Conservation (phyloP, 345 rosid genomes). For the Corchorus olitorius region DNA sequence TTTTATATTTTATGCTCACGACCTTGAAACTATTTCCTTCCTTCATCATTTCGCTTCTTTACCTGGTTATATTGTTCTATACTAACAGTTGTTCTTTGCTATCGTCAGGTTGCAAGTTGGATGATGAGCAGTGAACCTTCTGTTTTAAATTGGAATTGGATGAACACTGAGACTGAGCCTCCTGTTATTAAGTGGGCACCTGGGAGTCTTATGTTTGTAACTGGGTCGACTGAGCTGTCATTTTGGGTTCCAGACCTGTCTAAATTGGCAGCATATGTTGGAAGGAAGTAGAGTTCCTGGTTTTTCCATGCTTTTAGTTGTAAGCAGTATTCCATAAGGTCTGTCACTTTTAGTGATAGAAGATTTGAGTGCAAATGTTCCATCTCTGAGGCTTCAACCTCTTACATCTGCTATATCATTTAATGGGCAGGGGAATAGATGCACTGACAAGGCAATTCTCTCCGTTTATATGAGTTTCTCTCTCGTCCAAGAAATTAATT, state of each 20-base stretch:
- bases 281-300: constrained; percentile 50
- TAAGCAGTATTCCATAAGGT: not conserved
- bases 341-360: not conserved
- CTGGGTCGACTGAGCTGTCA: constrained; percentile 83
- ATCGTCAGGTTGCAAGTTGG: constrained; percentile 79
- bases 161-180: constrained; percentile 70
- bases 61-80: not conserved
- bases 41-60: not conserved
- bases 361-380: not conserved
- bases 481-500: not conserved
- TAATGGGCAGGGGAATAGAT: not conserved
- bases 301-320: not conserved
- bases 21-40: not conserved
- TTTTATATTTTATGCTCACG: not conserved
- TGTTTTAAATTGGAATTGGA: constrained; percentile 85
- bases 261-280: constrained; percentile 80
- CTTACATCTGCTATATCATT: not conserved
- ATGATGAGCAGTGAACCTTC: constrained; percentile 73
- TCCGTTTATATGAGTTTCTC: not conserved
- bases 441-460: no score
- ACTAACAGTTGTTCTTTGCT: constrained; percentile 10
- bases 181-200: constrained; percentile 91
- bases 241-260: constrained; percentile 91
- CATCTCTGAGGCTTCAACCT: constrained; percentile 14
- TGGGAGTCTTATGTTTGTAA: constrained; percentile 92